Conservation (phyloP, 148 eudicot species). For the Nepenthes gracilis region DNA sequence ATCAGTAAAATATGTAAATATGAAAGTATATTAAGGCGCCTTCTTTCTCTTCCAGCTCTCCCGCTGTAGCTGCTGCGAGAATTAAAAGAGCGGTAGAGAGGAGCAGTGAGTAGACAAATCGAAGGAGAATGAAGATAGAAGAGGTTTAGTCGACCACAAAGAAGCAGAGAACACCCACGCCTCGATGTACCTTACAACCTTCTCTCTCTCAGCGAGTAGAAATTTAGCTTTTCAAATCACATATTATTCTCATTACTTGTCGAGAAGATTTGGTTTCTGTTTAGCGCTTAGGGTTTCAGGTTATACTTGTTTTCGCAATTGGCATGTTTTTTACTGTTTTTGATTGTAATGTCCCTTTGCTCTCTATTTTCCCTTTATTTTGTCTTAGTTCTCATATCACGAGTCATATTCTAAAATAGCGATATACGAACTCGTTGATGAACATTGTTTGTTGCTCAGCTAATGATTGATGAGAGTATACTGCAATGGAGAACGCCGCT, state of each 20-base stretch:
- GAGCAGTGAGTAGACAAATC: not conserved
- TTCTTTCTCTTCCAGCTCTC: too few relatives aligned
- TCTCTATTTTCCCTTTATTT: not conserved
- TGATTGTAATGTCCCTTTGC: not conserved
- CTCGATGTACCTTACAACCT: constrained; percentile 82
- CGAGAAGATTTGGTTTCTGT: not conserved
- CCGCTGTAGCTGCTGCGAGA: too few relatives aligned
- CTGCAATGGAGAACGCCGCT: too few relatives aligned
- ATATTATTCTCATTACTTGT: not conserved
- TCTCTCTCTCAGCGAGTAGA: constrained; percentile 54
- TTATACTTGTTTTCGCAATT: not conserved
- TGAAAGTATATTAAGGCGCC: too few relatives aligned
- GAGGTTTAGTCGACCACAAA: constrained; percentile 82
- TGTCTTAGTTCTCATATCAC: not conserved
- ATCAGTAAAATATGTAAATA: too few relatives aligned
- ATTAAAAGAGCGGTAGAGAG: too few relatives aligned
- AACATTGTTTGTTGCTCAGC: too few relatives aligned
- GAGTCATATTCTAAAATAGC: too few relatives aligned
- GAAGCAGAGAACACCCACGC: constrained; percentile 83
- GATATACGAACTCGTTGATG: too few relatives aligned
- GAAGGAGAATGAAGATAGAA: constrained; percentile 59
- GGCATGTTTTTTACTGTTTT: not conserved
- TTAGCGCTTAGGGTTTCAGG: constrained; percentile 1
- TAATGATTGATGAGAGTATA: too few relatives aligned
- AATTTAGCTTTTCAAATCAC: not conserved